These are phyloP conservation scores for Lachnellula arida DNA, from an alignment of 2,329 filamentous ascomycete genomes.

Conservation along the genomic window DNA sequence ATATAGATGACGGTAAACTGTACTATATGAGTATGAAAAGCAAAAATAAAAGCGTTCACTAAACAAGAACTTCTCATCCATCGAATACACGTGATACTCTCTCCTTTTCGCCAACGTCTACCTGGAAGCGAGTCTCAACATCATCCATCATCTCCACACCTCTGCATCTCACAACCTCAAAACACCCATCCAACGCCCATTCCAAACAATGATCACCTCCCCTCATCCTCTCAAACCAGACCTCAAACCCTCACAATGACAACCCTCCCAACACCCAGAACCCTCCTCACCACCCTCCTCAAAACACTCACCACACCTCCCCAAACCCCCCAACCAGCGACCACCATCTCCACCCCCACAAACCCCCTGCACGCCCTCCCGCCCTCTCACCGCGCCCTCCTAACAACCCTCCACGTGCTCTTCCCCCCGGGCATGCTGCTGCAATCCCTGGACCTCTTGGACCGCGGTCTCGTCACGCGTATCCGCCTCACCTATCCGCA, in stretches of 20 bases:
- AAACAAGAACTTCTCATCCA: neutral
- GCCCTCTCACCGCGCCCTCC: conserved; percentile 36
- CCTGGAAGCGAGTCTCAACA: neutral
- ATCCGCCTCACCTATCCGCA: no score
- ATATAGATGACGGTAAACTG: neutral
- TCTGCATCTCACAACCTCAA: neutral
- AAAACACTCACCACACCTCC: conserved; percentile 18
- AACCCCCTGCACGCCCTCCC: conserved; percentile 23
- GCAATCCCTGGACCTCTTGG: conserved; percentile 81
- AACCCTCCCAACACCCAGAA: conserved; percentile 25
- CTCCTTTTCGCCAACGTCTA: neutral
- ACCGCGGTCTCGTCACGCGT: conserved; percentile 66
- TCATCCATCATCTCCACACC: neutral
- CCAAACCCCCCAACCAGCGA: neutral
- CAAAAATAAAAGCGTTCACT: conserved; percentile 1
- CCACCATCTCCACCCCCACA: neutral
- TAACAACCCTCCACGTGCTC: conserved; percentile 64
- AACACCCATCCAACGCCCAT: neutral
- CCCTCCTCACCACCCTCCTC: conserved; percentile 28
- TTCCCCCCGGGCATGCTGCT: conserved; percentile 72
- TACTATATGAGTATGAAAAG: conserved; percentile 3
- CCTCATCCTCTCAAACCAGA: neutral
- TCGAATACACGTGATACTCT: conserved; percentile 5
- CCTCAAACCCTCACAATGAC: neutral
- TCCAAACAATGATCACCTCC: neutral